Conservation (phyloP, 441 rosid genomes). For the Corymbia citriodora region DNA sequence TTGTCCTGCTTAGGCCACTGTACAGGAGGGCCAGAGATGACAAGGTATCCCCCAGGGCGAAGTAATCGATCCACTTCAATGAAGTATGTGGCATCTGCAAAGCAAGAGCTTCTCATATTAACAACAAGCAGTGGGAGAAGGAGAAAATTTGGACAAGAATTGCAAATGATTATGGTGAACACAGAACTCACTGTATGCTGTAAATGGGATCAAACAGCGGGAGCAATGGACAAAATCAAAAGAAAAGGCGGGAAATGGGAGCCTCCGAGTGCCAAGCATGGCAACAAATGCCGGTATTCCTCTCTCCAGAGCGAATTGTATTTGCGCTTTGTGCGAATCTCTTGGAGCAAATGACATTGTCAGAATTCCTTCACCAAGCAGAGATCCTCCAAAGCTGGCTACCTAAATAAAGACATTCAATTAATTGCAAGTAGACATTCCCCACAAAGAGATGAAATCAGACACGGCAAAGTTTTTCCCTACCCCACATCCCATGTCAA, state of each 20-base stretch:
- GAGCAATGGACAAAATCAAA: slow-evolving; percentile 93
- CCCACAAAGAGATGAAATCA: not conserved
- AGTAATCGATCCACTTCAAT: slow-evolving; percentile 89
- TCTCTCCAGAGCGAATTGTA: slow-evolving; percentile 89
- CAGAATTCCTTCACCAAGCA: slow-evolving; percentile 63
- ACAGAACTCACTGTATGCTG: slow-evolving; percentile 79
- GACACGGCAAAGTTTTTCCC: not conserved
- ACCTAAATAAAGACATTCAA: slow-evolving; percentile 38
- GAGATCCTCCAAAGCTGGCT: slow-evolving; percentile 91
- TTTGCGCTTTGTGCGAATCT: slow-evolving; percentile 90
- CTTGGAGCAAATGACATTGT: slow-evolving; percentile 91
- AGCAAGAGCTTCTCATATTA: slow-evolving; percentile 12
- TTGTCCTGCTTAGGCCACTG: slow-evolving; percentile 98
- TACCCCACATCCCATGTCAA: slow-evolving; percentile 99
- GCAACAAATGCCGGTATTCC: slow-evolving; percentile 97
- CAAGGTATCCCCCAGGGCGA: slow-evolving; percentile 90
- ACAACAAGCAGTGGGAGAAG: not conserved
- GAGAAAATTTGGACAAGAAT: not conserved
- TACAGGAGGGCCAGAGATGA: slow-evolving; percentile 98
- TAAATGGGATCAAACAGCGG: slow-evolving; percentile 85
- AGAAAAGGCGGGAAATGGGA: slow-evolving; percentile 85
- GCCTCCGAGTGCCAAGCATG: slow-evolving; percentile 97
- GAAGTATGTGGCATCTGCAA: slow-evolving; percentile 91
- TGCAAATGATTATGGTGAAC: not conserved
- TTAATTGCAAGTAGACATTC: not conserved